These are phyloP conservation scores for Fallopia convolvulus DNA, from an alignment of 148 eudicot genomes.

Conservation along the genomic window DNA sequence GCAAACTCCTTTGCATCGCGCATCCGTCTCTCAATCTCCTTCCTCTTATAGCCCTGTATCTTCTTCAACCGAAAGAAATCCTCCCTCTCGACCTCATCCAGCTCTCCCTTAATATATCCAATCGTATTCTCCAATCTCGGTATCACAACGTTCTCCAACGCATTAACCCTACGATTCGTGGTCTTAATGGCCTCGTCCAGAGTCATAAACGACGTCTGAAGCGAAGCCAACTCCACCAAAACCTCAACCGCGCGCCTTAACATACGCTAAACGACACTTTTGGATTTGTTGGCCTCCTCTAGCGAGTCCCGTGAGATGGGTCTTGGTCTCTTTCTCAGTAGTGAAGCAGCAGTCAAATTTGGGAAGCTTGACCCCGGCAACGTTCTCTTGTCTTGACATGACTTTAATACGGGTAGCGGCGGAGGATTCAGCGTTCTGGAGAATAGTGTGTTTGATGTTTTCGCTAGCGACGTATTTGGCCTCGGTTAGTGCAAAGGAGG, in stretches of 20 bases:
- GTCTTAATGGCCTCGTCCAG: slow-evolving; percentile 88
- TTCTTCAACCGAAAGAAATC: slow-evolving; percentile 89
- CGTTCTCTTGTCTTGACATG: slow-evolving; percentile 26
- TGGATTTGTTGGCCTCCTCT: slow-evolving; percentile 77
- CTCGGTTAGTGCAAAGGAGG: slow-evolving; percentile 62
- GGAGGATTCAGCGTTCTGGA: slow-evolving; percentile 11
- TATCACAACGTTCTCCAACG: slow-evolving; percentile 77
- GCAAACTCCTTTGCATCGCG: slow-evolving; percentile 46
- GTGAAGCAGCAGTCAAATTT: slow-evolving; percentile 47
- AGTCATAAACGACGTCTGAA: slow-evolving; percentile 81
- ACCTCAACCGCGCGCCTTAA: slow-evolving; percentile 72
- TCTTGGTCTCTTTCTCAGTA: slow-evolving; percentile 52
- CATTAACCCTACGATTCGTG: slow-evolving; percentile 84
- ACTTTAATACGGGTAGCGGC: no score
- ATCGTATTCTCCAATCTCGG: slow-evolving; percentile 75
- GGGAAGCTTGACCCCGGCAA: slow-evolving; percentile 79
- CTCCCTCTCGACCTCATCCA: slow-evolving; percentile 86
- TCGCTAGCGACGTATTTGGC: slow-evolving; percentile 79
- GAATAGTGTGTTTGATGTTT: slow-evolving; percentile 61
- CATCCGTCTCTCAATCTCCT: slow-evolving; percentile 57
- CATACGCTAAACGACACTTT: slow-evolving; percentile 50
- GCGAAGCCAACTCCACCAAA: slow-evolving; percentile 84
- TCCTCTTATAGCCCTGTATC: slow-evolving; percentile 82
- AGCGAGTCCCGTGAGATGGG: slow-evolving; percentile 67
- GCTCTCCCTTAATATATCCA: slow-evolving; percentile 69